Conservation (phyloP, 805 yeast genomes). For the Zygosaccharomyces gambellarensis region DNA sequence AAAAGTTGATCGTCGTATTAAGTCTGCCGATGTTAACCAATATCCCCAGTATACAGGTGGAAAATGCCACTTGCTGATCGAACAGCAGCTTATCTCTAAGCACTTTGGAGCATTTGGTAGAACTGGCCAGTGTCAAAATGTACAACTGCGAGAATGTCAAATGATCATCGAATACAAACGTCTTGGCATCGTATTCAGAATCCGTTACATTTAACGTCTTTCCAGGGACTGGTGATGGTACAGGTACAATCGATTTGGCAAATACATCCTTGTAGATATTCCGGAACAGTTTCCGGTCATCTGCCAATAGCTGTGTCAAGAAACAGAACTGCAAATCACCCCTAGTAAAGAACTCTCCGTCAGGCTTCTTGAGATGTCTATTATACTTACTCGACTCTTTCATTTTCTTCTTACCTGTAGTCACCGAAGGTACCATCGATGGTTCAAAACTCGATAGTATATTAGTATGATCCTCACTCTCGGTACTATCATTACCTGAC, state of each 20-base stretch:
- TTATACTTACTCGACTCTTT: slow-evolving; percentile 26
- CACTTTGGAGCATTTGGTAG: slow-evolving; percentile 77
- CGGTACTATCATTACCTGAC: slow-evolving; percentile 16
- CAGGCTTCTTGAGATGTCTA: slow-evolving; percentile 75
- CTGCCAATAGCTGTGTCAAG: slow-evolving; percentile 57
- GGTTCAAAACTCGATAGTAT: slow-evolving; percentile 4
- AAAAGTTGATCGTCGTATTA: slow-evolving; percentile 92
- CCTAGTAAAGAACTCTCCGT: slow-evolving; percentile 90
- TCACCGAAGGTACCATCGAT: slow-evolving; percentile 15
- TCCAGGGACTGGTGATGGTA: slow-evolving; percentile 33
- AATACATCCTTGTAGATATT: slow-evolving; percentile 49
- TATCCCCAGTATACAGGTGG: slow-evolving; percentile 76
- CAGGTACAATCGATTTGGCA: slow-evolving; percentile 31
- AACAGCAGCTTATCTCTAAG: slow-evolving; percentile 68
- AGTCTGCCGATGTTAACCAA: slow-evolving; percentile 88
- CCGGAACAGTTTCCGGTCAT: slow-evolving; percentile 61
- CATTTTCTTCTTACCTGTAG: slow-evolving; percentile 15
- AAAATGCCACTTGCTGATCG: slow-evolving; percentile 58
- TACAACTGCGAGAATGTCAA: slow-evolving; percentile 82
- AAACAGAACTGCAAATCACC: slow-evolving; percentile 83
- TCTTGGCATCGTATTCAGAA: slow-evolving; percentile 36
- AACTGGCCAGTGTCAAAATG: slow-evolving; percentile 73
- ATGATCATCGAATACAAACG: slow-evolving; percentile 38
- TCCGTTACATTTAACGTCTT: slow-evolving; percentile 31
- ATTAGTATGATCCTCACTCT: slow-evolving; percentile 20